A percentile compares a stretch with the other conserved stretches of the same genome.
Conservation (phyloP, 1,284 basidiomycete genomes). For the Cryptococcus maquisensis region DNA sequence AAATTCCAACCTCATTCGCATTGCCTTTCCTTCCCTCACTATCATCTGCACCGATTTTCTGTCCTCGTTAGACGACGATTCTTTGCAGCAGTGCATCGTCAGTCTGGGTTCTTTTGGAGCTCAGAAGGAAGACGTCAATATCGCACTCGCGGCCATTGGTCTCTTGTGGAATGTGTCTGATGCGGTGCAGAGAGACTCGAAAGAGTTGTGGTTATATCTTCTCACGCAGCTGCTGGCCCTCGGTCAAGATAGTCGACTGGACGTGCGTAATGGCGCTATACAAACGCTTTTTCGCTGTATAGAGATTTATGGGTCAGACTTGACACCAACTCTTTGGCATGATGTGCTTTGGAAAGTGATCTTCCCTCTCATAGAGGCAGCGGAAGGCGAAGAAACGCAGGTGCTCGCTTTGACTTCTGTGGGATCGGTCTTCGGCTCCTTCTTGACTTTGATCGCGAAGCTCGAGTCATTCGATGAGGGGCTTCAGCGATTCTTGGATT, state of each 20-base stretch:
- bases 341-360: conserved; percentile 82
- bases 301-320: conserved; percentile 81
- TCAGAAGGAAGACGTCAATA: conserved; percentile 85
- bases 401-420: conserved; percentile 79
- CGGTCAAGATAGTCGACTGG: conserved; percentile 73
- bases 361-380: conserved; percentile 76
- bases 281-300: conserved; percentile 92
- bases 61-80: conserved; percentile 69
- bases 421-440: conserved; percentile 76
- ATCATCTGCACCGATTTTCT: conserved; percentile 87
- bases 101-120: conserved; percentile 86
- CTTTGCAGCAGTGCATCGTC: conserved; percentile 80
- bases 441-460: conserved; percentile 68
- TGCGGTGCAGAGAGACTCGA: conserved; percentile 76
- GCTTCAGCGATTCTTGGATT: conserved; percentile 67
- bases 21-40: conserved; percentile 89
- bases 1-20: conserved; percentile 51
- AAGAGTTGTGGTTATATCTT: conserved; percentile 85
- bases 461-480: conserved; percentile 64
- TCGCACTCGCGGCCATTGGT: conserved; percentile 86
- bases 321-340: conserved; percentile 78
- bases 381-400: conserved; percentile 77
- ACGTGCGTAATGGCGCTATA: conserved; percentile 88
- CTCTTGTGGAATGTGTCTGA: conserved; percentile 91
- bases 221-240: conserved; percentile 76